phyloP scores from a whole-genome alignment of 257 asterid species.

The Salvia splendens region DNA sequence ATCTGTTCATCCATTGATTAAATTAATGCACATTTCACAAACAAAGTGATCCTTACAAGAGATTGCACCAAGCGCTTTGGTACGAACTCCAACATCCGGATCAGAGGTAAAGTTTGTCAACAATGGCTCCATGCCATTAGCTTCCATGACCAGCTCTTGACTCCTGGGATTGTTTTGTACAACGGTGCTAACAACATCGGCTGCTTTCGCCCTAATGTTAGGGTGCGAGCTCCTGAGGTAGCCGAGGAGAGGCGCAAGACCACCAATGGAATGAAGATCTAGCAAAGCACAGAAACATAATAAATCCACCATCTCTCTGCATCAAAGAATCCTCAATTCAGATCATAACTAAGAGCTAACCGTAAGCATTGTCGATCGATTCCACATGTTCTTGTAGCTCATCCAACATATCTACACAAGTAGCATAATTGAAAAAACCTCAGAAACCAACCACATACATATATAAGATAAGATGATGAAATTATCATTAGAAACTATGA shows the following conservation, averaged over 20 bases:
- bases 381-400: conserved; percentile 97
- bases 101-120: conserved; percentile 69
- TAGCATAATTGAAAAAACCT: background rate
- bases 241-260: conserved; percentile 74
- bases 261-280: conserved; percentile 94
- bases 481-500: background rate
- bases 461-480: background rate
- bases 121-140: conserved; percentile 80
- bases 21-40: background rate
- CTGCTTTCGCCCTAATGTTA: conserved; percentile 89
- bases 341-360: conserved; percentile 46
- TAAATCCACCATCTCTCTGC: background rate
- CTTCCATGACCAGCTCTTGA: conserved; percentile 87
- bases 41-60: conserved; percentile 54
- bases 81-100: conserved; percentile 71
- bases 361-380: conserved; percentile 90
- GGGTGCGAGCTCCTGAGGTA: conserved; percentile 70
- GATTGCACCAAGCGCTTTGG: conserved; percentile 88
- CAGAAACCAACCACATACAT: background rate
- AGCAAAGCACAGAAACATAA: conserved; percentile 13
- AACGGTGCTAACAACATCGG: conserved; percentile 84
- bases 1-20: background rate
- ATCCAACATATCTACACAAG: conserved; percentile 72
- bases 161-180: conserved; percentile 93
- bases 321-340: background rate